Conservation (phyloP, 2,329 filamentous ascomycete species). For the Colletotrichum eleusines region DNA sequence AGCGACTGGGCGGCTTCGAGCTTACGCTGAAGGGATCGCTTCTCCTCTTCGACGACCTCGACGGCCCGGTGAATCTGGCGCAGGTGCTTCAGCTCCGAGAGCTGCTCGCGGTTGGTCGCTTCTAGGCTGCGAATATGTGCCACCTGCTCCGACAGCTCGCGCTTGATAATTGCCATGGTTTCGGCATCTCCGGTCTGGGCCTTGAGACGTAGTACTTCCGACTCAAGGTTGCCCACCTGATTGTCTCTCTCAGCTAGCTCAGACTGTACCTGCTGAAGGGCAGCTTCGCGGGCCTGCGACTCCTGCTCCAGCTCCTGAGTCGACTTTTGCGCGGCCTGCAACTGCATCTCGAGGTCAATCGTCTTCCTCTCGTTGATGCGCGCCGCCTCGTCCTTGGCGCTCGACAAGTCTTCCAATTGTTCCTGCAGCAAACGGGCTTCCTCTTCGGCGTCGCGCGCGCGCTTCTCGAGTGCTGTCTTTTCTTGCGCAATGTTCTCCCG, state of each 20-base stretch:
- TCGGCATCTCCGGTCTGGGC: constrained; percentile 89
- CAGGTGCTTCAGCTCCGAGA: constrained; percentile 82
- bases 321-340: constrained; percentile 59
- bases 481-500: constrained; percentile 65
- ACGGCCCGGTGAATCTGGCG: constrained; percentile 88
- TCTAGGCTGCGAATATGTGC: constrained; percentile 90
- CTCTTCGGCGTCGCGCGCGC: constrained; percentile 77
- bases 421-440: constrained; percentile 81
- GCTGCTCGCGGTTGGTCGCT: constrained; percentile 81
- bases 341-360: constrained; percentile 66
- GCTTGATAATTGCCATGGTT: constrained; percentile 85
- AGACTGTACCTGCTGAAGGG: constrained; percentile 72
- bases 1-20: constrained; percentile 80
- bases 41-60: constrained; percentile 95
- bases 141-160: constrained; percentile 91
- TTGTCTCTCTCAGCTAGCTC: constrained; percentile 77
- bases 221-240: constrained; percentile 80
- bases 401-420: constrained; percentile 79
- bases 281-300: constrained; percentile 65
- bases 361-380: constrained; percentile 68
- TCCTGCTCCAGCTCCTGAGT: constrained; percentile 72
- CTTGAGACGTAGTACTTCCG: constrained; percentile 85
- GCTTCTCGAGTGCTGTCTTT: constrained; percentile 75
- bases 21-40: constrained; percentile 82
- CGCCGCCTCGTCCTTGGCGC: constrained; percentile 76